phyloP scores from a whole-genome alignment of 495 filamentous ascomycete species.

The Mycothermus thermophilus region DNA sequence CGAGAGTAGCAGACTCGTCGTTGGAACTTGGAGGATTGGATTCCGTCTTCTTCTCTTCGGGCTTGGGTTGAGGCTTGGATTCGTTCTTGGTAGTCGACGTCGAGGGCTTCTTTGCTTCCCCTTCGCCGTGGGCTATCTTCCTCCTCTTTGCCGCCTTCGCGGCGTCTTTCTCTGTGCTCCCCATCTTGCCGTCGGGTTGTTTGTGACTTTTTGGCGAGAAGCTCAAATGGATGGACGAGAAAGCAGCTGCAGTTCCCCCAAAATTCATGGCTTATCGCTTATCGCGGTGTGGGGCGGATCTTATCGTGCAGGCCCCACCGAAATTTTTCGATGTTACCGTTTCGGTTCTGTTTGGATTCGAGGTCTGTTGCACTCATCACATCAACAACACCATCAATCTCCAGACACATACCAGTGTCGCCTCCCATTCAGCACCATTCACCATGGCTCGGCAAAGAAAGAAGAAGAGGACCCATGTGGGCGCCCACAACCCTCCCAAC shows the following conservation, averaged over 20 bases:
- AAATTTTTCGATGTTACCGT: constrained; percentile 14
- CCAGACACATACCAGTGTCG: not conserved
- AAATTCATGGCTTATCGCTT: constrained; percentile 17
- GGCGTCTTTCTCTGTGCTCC: too few species aligned
- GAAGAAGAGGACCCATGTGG: constrained; percentile 81
- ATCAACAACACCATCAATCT: constrained; percentile 1
- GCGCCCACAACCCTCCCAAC: constrained; percentile 45
- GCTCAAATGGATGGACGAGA: not conserved
- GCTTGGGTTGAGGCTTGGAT: constrained; percentile 2
- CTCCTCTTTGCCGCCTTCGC: constrained; percentile 17
- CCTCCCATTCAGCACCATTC: constrained; percentile 1
- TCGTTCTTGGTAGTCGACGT: too few species aligned
- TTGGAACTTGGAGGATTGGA: constrained; percentile 5
- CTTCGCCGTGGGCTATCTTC: constrained; percentile 10
- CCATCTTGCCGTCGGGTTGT: too few species aligned
- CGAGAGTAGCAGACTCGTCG: constrained; percentile 12
- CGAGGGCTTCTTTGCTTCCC: constrained; percentile 1
- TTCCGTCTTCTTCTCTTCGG: constrained; percentile 2
- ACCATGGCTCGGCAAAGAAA: constrained; percentile 67
- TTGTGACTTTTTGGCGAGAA: not conserved
- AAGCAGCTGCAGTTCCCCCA: constrained; percentile 2
- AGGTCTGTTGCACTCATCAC: constrained; percentile 4
- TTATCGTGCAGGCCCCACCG: constrained; percentile 20
- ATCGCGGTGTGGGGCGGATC: constrained; percentile 11
- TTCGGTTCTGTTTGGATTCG: not conserved